A percentile compares a stretch with the other conserved stretches of the same genome.
Conservation (phyloP, 306 rosid genomes). For the Rosa chinensis region DNA sequence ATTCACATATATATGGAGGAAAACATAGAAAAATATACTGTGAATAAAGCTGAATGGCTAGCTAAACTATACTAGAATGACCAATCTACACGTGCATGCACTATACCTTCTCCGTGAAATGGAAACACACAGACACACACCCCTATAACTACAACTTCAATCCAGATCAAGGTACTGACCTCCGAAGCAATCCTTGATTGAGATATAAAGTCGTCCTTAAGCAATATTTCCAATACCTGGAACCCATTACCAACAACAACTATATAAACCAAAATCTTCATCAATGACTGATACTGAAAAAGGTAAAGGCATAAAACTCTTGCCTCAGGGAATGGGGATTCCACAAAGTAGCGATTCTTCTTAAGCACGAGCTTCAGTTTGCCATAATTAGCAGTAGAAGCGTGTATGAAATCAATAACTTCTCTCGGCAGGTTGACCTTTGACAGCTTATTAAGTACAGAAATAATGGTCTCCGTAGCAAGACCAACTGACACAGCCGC, state of each 20-base stretch:
- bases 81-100: not conserved
- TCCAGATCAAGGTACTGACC: slow-evolving; percentile 42
- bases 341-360: slow-evolving; percentile 86
- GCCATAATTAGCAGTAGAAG: slow-evolving; percentile 87
- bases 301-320: not conserved
- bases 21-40: not conserved
- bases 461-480: slow-evolving; percentile 74
- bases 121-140: not conserved
- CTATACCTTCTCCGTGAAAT: not conserved
- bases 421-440: slow-evolving; percentile 88
- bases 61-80: not conserved
- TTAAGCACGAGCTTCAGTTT: slow-evolving; percentile 95
- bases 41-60: not conserved
- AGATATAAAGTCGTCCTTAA: slow-evolving; percentile 60
- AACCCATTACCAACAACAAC: slow-evolving; percentile 20
- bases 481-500: slow-evolving; percentile 97
- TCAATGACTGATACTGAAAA: slow-evolving; percentile 14
- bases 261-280: slow-evolving; percentile 12
- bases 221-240: slow-evolving; percentile 83
- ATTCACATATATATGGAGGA: not conserved
- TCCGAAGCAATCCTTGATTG: slow-evolving; percentile 68
- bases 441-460: slow-evolving; percentile 76
- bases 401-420: slow-evolving; percentile 75
- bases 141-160: not conserved
- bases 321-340: slow-evolving; percentile 89